These are phyloP conservation scores for Tricholoma matsutake DNA, from an alignment of 768 basidiomycete genomes.

Conservation along the genomic window DNA sequence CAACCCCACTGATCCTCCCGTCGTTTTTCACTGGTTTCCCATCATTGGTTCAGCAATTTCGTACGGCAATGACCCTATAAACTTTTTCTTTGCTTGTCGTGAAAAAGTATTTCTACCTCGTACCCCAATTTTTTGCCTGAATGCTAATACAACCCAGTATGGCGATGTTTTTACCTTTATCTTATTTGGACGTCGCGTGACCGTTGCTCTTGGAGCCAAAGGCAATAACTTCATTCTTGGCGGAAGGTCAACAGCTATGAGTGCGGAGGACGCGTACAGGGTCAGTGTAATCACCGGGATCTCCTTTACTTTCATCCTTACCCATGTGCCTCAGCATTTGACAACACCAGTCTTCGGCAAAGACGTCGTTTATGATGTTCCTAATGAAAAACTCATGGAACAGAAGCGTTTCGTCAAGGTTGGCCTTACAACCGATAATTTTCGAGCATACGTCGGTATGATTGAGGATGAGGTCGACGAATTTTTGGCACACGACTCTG, in stretches of 20 bases:
- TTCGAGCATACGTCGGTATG: slow-evolving; percentile 80
- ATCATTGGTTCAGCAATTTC: slow-evolving; percentile 83
- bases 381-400: slow-evolving; percentile 96
- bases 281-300: slow-evolving; percentile 35
- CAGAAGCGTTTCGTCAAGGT: slow-evolving; percentile 99
- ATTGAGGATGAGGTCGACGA: slow-evolving; percentile 73
- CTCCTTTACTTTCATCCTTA: slow-evolving; percentile 1
- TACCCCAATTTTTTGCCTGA: too few species aligned
- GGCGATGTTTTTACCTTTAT: slow-evolving; percentile 98
- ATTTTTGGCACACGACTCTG: slow-evolving; percentile 63
- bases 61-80: slow-evolving; percentile 92
- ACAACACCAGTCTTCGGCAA: slow-evolving; percentile 97
- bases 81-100: slow-evolving; percentile 76
- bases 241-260: slow-evolving; percentile 88
- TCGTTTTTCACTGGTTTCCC: slow-evolving; percentile 92
- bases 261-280: slow-evolving; percentile 97
- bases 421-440: slow-evolving; percentile 88
- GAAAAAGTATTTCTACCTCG: slow-evolving; percentile 55
- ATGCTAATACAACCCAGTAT: slow-evolving; percentile 50
- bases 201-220: slow-evolving; percentile 85
- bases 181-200: slow-evolving; percentile 84
- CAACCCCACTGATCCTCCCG: slow-evolving; percentile 73
- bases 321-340: slow-evolving; percentile 53
- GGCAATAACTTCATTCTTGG: slow-evolving; percentile 95
- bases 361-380: slow-evolving; percentile 96